A percentile compares a stretch with the other conserved stretches of the same genome.
Conservation (phyloP, 1,139 yeast genomes). For the Entelexis paramagnoliae region DNA sequence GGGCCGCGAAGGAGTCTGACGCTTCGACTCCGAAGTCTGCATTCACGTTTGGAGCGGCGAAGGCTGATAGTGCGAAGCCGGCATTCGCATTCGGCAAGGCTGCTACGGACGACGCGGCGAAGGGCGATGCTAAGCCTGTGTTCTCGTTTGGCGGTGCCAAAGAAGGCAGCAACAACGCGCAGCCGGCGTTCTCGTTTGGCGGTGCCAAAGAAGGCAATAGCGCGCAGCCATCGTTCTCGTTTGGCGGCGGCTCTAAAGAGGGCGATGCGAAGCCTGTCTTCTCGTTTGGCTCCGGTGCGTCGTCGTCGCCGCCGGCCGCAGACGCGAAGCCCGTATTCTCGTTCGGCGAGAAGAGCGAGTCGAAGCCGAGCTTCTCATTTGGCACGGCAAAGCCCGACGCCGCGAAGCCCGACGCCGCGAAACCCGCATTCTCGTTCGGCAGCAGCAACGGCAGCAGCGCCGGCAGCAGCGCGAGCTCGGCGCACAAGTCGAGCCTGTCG, state of each 20-base stretch:
- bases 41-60: conserved; percentile 12
- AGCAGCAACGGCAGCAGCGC: not conserved
- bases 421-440: conserved; percentile 8
- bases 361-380: conserved; percentile 24
- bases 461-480: not conserved
- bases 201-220: not conserved
- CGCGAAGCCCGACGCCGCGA: conserved; percentile 18
- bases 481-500: conserved; percentile 14
- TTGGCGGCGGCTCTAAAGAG: conserved; percentile 13
- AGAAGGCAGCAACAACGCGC: not conserved
- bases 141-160: conserved; percentile 13
- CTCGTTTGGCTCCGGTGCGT: conserved; percentile 28
- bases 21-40: conserved; percentile 2
- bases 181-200: conserved; percentile 24
- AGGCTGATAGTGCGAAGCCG: conserved; percentile 19
- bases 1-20: conserved; percentile 10
- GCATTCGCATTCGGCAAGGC: conserved; percentile 20
- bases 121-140: not conserved
- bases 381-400: conserved; percentile 4
- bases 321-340: conserved; percentile 26
- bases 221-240: conserved; percentile 24
- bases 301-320: conserved; percentile 11
- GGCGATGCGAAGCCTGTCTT: conserved; percentile 25
- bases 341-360: conserved; percentile 24
- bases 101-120: too few species aligned